Percentiles rank a stretch among this genome's conserved stretches.
Conservation (phyloP, 2,329 filamentous ascomycete species). For the Exophiala sp. region DNA sequence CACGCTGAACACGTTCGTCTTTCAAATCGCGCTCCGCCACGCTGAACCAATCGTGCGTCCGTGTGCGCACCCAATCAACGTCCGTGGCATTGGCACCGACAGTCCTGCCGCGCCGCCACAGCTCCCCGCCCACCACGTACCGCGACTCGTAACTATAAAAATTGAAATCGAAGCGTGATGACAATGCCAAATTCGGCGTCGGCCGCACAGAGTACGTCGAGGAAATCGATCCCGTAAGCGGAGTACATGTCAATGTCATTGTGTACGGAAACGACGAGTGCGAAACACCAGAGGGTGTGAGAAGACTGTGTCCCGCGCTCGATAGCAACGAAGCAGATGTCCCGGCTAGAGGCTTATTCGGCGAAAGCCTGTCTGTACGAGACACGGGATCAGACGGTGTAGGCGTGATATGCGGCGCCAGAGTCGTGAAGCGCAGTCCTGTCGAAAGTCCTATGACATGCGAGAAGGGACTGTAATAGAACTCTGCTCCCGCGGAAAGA, state of each 20-base stretch:
- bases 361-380: conserved; percentile 25
- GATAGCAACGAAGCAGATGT: conserved; percentile 28
- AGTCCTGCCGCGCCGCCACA: conserved; percentile 66
- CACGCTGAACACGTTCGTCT: conserved; percentile 59
- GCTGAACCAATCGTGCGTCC: conserved; percentile 31
- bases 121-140: conserved; percentile 84
- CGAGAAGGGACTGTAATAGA: conserved; percentile 93
- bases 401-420: conserved; percentile 39
- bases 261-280: conserved; percentile 82
- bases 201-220: conserved; percentile 90
- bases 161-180: conserved; percentile 93
- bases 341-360: conserved; percentile 24
- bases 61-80: conserved; percentile 46
- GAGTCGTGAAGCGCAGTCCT: conserved; percentile 82
- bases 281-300: conserved; percentile 31
- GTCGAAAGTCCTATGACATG: conserved; percentile 90
- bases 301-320: conserved; percentile 22
- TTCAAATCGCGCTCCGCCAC: conserved; percentile 34
- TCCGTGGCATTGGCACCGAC: conserved; percentile 41
- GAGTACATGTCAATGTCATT: conserved; percentile 88
- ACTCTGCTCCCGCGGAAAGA: conserved; percentile 85
- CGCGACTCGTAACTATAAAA: conserved; percentile 97
- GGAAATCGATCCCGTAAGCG: conserved; percentile 88
- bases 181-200: conserved; percentile 75
- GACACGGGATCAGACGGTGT: conserved; percentile 46